Conservation (phyloP, 305 asterid genomes). For the Fraxinus albicans region DNA sequence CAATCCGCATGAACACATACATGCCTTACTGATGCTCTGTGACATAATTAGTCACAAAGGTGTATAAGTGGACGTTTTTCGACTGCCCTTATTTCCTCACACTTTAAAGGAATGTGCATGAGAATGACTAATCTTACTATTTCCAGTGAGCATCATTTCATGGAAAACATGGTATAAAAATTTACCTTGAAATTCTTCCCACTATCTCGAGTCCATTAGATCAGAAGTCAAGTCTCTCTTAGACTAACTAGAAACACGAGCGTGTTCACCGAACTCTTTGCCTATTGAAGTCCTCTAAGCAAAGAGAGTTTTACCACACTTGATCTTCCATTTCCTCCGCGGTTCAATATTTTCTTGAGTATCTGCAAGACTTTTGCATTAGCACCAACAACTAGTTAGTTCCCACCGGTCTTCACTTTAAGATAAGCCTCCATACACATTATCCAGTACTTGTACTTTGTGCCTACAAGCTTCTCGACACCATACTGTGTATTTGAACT, state of each 20-base stretch:
- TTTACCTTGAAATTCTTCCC: too few species aligned
- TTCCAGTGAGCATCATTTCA: too few species aligned
- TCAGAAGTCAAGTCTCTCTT: neutral
- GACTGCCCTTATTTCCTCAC: neutral
- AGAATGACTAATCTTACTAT: too few species aligned
- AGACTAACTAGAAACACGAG: neutral
- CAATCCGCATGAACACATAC: too few species aligned
- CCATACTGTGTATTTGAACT: too few species aligned
- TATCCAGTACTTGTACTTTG: neutral
- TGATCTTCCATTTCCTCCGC: conserved; percentile 14
- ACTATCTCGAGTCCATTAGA: too few species aligned
- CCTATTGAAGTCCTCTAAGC: conserved; percentile 3
- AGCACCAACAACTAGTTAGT: neutral
- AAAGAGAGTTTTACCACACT: conserved; percentile 10
- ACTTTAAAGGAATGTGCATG: too few species aligned
- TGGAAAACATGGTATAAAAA: too few species aligned
- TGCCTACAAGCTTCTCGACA: neutral
- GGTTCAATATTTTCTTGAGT: neutral
- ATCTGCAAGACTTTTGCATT: neutral
- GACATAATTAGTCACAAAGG: too few species aligned
- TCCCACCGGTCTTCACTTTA: neutral
- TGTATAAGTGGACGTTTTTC: too few species aligned
- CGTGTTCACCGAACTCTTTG: conserved; percentile 10
- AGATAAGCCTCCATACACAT: neutral
- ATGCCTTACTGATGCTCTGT: too few species aligned